Conservation (phyloP, 2,329 filamentous ascomycete genomes). For the Colletotrichum karsti region DNA sequence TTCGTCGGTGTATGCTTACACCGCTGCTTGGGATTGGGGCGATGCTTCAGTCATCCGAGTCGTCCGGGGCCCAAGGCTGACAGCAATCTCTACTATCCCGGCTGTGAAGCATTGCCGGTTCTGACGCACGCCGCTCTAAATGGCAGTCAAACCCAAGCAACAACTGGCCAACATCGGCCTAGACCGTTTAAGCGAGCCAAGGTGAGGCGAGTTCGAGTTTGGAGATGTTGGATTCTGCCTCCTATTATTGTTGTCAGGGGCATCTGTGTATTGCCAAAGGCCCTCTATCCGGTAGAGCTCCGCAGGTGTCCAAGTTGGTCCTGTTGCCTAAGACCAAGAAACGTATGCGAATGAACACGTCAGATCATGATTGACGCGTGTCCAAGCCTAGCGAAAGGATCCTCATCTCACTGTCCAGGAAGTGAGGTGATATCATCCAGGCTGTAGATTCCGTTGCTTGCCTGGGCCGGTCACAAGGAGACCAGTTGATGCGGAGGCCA, state of each 20-base stretch:
- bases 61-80: neutral
- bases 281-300: neutral
- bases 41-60: neutral
- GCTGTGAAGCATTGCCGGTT: neutral
- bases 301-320: neutral
- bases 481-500: neutral
- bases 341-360: constrained; percentile 1
- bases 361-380: constrained; percentile 16
- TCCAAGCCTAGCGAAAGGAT: neutral
- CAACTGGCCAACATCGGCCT: neutral
- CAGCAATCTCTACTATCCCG: neutral
- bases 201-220: neutral
- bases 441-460: neutral
- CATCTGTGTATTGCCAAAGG: neutral
- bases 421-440: neutral
- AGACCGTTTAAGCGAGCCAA: constrained; percentile 9
- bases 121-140: neutral
- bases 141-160: neutral
- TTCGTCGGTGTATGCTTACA: constrained; percentile 13
- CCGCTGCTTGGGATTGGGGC: constrained; percentile 11
- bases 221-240: neutral
- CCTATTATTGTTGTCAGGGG: neutral
- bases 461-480: neutral
- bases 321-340: neutral
- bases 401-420: neutral